Conservation (phyloP, 140 eudicot genomes). For the Anethum foeniculum region DNA sequence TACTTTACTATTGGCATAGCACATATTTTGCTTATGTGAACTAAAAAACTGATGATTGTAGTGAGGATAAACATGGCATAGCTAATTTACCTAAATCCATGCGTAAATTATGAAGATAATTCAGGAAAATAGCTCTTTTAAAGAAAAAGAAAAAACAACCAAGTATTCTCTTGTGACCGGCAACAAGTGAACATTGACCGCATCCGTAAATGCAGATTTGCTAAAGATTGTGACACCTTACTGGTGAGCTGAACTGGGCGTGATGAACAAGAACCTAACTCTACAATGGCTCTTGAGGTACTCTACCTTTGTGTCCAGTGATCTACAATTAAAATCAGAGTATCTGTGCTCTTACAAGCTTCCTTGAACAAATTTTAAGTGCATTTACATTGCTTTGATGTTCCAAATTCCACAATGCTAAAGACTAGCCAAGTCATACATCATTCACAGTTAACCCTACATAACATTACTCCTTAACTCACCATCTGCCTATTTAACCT, state of each 20-base stretch:
- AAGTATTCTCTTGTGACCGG: not conserved
- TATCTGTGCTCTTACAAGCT: not conserved
- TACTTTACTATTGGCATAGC: not conserved
- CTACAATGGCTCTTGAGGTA: not conserved
- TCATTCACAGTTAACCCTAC: not conserved
- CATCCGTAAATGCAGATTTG: not conserved
- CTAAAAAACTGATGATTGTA: not conserved
- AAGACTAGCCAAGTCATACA: not conserved
- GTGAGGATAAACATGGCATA: not conserved
- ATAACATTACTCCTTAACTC: not conserved
- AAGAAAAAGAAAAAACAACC: not conserved
- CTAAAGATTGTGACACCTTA: not conserved
- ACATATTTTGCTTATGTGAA: not conserved
- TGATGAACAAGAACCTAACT: not conserved
- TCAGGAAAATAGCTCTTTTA: not conserved
- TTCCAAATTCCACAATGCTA: not conserved
- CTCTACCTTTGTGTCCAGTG: not conserved
- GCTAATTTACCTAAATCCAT: not conserved
- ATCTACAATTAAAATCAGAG: not conserved
- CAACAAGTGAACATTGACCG: not conserved
- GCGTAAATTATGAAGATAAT: not conserved
- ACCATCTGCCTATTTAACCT: not conserved
- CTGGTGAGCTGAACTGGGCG: not conserved
- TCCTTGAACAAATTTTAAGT: not conserved
- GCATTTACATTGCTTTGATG: not conserved